Evolutionary conservation across 2,329 filamentous ascomycete genomes (phyloP), one percentile per base, ranked within the genome.

Genomic region (Tolypocladium amazonense): DNA sequence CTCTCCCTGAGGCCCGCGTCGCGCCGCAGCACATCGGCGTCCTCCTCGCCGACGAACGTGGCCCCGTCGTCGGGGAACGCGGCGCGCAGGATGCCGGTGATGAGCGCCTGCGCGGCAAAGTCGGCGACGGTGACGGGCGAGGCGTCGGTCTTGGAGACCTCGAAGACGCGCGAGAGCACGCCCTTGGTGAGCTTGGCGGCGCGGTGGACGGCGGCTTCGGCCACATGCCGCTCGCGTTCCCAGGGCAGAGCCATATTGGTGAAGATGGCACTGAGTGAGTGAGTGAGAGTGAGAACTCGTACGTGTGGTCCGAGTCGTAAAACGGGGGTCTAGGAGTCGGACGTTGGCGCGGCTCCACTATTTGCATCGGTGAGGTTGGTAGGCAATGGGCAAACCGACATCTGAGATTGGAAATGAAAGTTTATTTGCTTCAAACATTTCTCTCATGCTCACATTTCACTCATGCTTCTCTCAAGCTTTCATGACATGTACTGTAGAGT

Each of bases 61-160:
- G 68, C 67, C 64, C 30, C 20, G 30, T 87, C 84, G 2, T 70
- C 62, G 0, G 83, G 83, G 64, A 84, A 86, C 55, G 71, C 75
- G 35, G 71, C 69, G 65, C 79, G 81, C 54, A 87, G 72, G 35
- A 81, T 78, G 59, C 75, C 75, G 65, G 86, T 86, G 65, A 88
- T 77, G 41, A 87, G 73, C 12, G 84, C 83, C 69, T 88, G 84
- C 2, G 82, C 80, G 47, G 82, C 84, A 66, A 87, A 86, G 68
- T 87, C 84, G 61, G 83, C 84, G 43, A 85, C 79, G 1, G 85
- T 87, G 57, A 88, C 85, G 30, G 84, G 84, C 0, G 79, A 81
- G 56, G 77, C 73, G 68, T 87, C 84, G 59, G 74, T 75, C 68
- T 87, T 87, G 66, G 80, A 77, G 58, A 85, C 73, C 27, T 75